Conservation (phyloP, 2,329 filamentous ascomycete genomes). For the Diaporthe sp. region DNA sequence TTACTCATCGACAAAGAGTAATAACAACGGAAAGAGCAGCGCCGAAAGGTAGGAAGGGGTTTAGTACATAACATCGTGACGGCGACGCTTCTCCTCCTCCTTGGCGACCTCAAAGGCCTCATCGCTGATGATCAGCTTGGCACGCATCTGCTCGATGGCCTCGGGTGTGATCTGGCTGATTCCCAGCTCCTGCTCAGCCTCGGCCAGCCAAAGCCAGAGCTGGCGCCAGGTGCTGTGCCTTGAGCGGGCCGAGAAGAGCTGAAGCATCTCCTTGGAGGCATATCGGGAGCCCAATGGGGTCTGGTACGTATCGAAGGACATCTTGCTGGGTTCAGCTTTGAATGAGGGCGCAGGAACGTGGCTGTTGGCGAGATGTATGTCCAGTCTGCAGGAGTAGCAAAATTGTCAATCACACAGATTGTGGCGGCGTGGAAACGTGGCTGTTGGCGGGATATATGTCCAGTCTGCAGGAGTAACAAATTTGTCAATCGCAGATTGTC, state of each 20-base stretch:
- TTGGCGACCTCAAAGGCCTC: constrained; percentile 81
- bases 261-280: constrained; percentile 80
- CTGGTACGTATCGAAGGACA: constrained; percentile 66
- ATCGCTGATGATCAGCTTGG: constrained; percentile 81
- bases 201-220: constrained; percentile 87
- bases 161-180: constrained; percentile 77
- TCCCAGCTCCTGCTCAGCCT: constrained; percentile 85
- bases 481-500: background rate
- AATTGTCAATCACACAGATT: too few relatives aligned
- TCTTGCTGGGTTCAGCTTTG: background rate
- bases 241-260: constrained; percentile 82
- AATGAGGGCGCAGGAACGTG: background rate
- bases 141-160: constrained; percentile 81
- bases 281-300: constrained; percentile 80
- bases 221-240: constrained; percentile 84
- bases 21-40: background rate
- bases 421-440: background rate
- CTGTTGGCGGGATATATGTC: background rate
- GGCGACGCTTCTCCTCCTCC: constrained; percentile 80
- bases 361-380: background rate
- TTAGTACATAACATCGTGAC: constrained; percentile 59
- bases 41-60: background rate
- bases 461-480: background rate
- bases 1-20: background rate
- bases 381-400: background rate